Percentiles rank a stretch among this genome's conserved stretches.
phyloP scores from a whole-genome alignment of 2,329 filamentous ascomycete species.

The Tolypocladium tundrense region DNA sequence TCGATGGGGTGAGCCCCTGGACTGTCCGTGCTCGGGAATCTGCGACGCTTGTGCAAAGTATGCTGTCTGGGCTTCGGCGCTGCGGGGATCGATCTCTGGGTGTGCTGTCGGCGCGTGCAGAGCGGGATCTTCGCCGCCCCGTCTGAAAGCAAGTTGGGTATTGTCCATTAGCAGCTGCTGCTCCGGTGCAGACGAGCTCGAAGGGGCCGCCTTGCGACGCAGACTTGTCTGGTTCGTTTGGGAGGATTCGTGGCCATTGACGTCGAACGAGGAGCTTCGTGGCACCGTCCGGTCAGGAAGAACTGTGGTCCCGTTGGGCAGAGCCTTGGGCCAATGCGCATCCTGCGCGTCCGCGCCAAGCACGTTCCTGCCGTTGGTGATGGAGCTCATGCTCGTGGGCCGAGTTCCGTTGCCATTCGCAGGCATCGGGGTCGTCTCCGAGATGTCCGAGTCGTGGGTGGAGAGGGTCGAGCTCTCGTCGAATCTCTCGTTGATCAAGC shows the following conservation, averaged over 20 bases:
- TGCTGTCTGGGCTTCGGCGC: conserved; percentile 11
- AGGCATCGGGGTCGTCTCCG: conserved; percentile 31
- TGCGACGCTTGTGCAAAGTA: not conserved
- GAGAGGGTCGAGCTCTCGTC: conserved; percentile 45
- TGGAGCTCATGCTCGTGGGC: conserved; percentile 46
- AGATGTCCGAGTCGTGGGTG: conserved; percentile 40
- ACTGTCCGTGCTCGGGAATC: conserved; percentile 14
- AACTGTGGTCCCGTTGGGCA: conserved; percentile 15
- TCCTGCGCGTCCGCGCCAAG: conserved; percentile 19
- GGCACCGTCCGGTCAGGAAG: conserved; percentile 19
- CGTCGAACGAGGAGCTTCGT: conserved; percentile 7
- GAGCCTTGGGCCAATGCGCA: conserved; percentile 11
- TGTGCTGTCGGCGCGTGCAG: not conserved
- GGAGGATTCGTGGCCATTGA: conserved; percentile 6
- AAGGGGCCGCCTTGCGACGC: not conserved
- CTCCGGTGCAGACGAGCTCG: not conserved
- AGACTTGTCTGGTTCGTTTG: not conserved
- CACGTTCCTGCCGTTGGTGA: conserved; percentile 44
- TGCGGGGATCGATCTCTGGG: conserved; percentile 4
- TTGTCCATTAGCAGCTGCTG: not conserved
- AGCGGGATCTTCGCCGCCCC: not conserved
- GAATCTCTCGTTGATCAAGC: conserved; percentile 40
- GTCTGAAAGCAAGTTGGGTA: not conserved
- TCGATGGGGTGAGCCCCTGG: conserved; percentile 35
- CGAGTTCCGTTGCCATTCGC: conserved; percentile 32